Evolutionary conservation across 2,329 filamentous ascomycete species (phyloP).

Genomic region (Nemania diffusa): DNA sequence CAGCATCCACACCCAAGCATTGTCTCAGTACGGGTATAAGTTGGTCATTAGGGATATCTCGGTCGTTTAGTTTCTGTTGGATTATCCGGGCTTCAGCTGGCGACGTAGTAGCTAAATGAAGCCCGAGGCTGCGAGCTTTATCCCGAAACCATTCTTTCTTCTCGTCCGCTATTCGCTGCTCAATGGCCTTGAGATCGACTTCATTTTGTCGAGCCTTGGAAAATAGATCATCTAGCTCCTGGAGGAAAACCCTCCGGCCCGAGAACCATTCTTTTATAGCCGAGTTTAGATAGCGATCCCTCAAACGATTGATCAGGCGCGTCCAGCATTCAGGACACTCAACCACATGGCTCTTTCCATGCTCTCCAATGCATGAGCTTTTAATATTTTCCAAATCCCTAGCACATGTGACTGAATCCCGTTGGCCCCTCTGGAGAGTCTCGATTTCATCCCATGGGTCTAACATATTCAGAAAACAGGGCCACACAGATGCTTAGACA

Average conservation of each 20-base stretch:
- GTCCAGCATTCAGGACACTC: conserved; percentile 62
- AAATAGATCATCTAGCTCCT: conserved; percentile 61
- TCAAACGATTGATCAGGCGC: conserved; percentile 59
- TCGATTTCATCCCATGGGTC: conserved; percentile 50
- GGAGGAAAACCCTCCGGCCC: conserved; percentile 59
- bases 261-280: conserved; percentile 63
- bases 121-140: conserved; percentile 43
- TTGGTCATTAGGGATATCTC: conserved; percentile 42
- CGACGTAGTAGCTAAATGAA: conserved; percentile 44
- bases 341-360: conserved; percentile 55
- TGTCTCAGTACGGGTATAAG: conserved; percentile 44
- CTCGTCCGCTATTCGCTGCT: conserved; percentile 62
- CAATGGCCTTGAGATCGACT: conserved; percentile 58
- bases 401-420: conserved; percentile 48
- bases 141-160: conserved; percentile 65
- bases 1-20: conserved; percentile 39
- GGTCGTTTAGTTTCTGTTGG: conserved; percentile 46
- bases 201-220: conserved; percentile 58
- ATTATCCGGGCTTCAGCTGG: conserved; percentile 42
- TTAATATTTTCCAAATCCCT: conserved; percentile 57
- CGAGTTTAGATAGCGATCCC: conserved; percentile 53
- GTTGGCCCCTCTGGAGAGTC: conserved; percentile 46
- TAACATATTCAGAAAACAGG: conserved; percentile 41
- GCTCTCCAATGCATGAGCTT: conserved; percentile 55
- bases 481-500: neutral